Evolutionary conservation across 495 filamentous ascomycete species (phyloP).

Genomic region (Penicillium herquei): DNA sequence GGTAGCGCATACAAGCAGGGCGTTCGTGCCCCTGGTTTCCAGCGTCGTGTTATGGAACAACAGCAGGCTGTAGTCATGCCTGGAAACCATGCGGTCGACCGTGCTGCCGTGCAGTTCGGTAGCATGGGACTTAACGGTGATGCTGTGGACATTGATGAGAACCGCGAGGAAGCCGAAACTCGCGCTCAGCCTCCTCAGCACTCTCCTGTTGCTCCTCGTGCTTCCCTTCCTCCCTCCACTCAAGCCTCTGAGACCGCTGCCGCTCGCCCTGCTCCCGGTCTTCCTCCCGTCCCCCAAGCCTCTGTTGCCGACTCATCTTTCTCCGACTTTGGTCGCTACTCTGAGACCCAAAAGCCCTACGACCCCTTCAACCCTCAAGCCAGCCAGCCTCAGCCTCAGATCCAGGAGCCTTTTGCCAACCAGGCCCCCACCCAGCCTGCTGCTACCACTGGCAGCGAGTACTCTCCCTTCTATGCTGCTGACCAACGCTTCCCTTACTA

Average conservation of each 20-base stretch:
- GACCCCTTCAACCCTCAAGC: constrained; percentile 83
- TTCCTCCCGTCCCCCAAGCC: constrained; percentile 64
- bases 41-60: constrained; percentile 85
- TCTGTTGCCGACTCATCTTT: constrained; percentile 49
- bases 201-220: constrained; percentile 87
- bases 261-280: constrained; percentile 64
- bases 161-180: constrained; percentile 92
- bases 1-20: constrained; percentile 76
- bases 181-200: constrained; percentile 91
- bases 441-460: constrained; percentile 70
- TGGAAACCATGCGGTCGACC: constrained; percentile 93
- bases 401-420: constrained; percentile 56
- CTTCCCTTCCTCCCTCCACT: constrained; percentile 78
- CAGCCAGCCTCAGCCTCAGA: constrained; percentile 62
- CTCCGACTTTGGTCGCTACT: constrained; percentile 66
- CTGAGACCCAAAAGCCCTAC: constrained; percentile 76
- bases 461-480: constrained; percentile 83
- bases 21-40: constrained; percentile 68
- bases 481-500: constrained; percentile 79
- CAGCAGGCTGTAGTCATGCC: constrained; percentile 98
- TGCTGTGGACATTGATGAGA: constrained; percentile 81
- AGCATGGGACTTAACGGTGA: constrained; percentile 87
- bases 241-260: constrained; percentile 58
- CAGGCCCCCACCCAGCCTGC: constrained; percentile 52
- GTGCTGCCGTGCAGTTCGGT: constrained; percentile 94